phyloP scores from a whole-genome alignment of 305 asterid species.

The Fraxinus dipetala region DNA sequence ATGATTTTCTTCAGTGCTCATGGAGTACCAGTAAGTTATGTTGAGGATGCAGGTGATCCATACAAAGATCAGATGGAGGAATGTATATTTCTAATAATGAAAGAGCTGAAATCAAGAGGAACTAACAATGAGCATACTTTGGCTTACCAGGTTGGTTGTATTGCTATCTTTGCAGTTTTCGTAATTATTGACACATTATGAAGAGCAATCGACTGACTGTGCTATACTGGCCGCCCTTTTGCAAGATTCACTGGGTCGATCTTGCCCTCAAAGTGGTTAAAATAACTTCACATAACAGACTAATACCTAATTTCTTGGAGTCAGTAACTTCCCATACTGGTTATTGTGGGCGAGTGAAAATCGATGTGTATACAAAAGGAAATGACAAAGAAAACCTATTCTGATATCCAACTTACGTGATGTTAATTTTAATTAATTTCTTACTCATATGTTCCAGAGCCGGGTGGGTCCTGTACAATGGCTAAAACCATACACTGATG shows the following conservation, averaged over 20 bases:
- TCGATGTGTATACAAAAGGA: background rate
- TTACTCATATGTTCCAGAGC: conserved; percentile 41
- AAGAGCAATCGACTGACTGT: background rate
- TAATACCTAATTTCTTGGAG: background rate
- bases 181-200: background rate
- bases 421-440: background rate
- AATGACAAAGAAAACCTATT: background rate
- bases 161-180: background rate
- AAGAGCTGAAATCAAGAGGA: conserved; percentile 79
- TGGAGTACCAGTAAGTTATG: conserved; percentile 92
- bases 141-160: conserved; percentile 75
- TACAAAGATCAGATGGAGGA: conserved; percentile 92
- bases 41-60: conserved; percentile 91
- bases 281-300: background rate
- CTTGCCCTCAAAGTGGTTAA: background rate
- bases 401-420: background rate
- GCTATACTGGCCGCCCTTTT: background rate
- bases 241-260: background rate
- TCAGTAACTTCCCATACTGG: background rate
- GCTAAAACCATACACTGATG: conserved; percentile 94
- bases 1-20: conserved; percentile 95
- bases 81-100: conserved; percentile 83
- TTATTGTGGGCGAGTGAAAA: background rate
- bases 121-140: conserved; percentile 65
- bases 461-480: conserved; percentile 98